A percentile compares a stretch with the other conserved stretches of the same genome.
These are phyloP conservation scores for Solidago caesia DNA, from an alignment of 129 eudicot species.

Conservation along the genomic window DNA sequence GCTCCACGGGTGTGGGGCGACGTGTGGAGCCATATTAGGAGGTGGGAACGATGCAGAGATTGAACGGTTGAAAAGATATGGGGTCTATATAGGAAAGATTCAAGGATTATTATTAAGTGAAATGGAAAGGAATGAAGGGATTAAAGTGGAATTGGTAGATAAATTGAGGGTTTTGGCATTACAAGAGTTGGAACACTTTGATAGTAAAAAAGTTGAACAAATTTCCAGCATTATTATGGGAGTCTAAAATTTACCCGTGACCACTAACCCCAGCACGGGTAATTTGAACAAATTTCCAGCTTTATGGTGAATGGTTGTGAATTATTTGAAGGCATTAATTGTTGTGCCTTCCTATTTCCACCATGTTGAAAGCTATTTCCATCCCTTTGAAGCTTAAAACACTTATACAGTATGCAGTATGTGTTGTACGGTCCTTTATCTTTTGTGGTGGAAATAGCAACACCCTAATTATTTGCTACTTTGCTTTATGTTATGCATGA, in stretches of 20 bases:
- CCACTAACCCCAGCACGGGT: no score
- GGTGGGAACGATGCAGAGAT: conserved; percentile 61
- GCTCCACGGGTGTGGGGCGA: conserved; percentile 58
- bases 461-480: no score
- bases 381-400: no score
- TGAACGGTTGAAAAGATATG: conserved; percentile 47
- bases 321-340: no score
- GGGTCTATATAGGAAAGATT: conserved; percentile 48
- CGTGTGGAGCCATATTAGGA: conserved; percentile 75
- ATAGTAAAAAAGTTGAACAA: conserved; percentile 19
- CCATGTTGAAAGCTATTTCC: no score
- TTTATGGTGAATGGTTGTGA: no score
- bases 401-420: no score
- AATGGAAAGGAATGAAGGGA: conserved; percentile 14
- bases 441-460: no score
- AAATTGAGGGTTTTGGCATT: conserved; percentile 43
- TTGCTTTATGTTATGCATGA: neutral
- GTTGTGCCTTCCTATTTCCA: no score
- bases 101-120: conserved; percentile 34
- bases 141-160: conserved; percentile 18
- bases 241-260: neutral
- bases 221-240: neutral
- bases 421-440: no score
- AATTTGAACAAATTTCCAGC: no score
- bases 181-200: conserved; percentile 43